Percentiles rank a stretch among this genome's conserved stretches.
Evolutionary conservation across 768 basidiomycete genomes (phyloP).

Genomic region (Suillus discolor): DNA sequence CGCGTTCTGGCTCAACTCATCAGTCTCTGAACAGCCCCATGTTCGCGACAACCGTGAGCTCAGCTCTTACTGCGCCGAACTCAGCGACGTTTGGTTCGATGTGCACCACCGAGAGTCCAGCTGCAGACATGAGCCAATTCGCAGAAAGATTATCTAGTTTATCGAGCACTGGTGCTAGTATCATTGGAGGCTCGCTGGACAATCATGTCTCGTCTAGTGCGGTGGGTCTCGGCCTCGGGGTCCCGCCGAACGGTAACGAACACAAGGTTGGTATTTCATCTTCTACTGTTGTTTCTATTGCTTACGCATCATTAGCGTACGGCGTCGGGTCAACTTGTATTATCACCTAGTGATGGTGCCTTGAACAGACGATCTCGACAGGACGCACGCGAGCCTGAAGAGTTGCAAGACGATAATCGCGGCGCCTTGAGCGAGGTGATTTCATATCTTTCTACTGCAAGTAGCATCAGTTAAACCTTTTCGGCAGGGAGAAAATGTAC

Average conservation of each 20-base stretch:
- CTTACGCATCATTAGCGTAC: constrained; percentile 33
- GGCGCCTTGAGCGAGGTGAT: constrained; percentile 70
- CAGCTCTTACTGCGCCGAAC: constrained; percentile 22
- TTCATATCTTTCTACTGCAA: constrained; percentile 13
- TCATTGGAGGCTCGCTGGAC: constrained; percentile 21
- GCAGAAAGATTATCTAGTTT: constrained; percentile 28
- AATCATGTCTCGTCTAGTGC: neutral
- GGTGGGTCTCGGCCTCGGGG: constrained; percentile 29
- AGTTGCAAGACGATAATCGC: constrained; percentile 50
- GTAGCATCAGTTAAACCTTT: constrained; percentile 4
- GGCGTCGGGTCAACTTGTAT: constrained; percentile 51
- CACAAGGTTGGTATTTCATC: neutral
- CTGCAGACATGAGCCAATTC: constrained; percentile 20
- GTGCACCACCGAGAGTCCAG: constrained; percentile 37
- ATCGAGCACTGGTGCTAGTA: constrained; percentile 28
- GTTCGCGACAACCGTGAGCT: constrained; percentile 32
- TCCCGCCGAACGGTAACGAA: constrained; percentile 1
- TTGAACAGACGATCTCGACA: constrained; percentile 42
- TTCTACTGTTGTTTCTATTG: neutral
- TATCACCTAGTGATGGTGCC: constrained; percentile 66
- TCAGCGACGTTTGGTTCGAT: constrained; percentile 26
- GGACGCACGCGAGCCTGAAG: constrained; percentile 37
- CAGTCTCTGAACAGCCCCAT: constrained; percentile 48
- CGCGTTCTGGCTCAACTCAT: constrained; percentile 42
- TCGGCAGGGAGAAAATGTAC: constrained; percentile 53